These are phyloP conservation scores for Lachnellula subtilissima DNA, from an alignment of 2,329 filamentous ascomycete species.

Conservation along the genomic window DNA sequence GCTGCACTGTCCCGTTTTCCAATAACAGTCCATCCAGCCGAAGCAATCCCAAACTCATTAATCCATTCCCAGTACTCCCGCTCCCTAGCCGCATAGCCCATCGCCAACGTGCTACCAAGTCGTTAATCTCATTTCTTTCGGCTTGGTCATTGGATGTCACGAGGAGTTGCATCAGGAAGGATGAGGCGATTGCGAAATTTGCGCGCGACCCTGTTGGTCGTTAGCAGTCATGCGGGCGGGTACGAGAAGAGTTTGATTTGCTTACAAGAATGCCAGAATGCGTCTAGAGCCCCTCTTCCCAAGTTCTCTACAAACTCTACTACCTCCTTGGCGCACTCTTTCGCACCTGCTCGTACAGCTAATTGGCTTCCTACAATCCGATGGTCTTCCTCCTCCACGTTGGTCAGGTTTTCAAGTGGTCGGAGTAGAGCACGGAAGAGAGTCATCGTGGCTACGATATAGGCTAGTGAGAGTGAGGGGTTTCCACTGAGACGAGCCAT, in stretches of 20 bases:
- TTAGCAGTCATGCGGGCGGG: slow-evolving; percentile 1
- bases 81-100: slow-evolving; percentile 29
- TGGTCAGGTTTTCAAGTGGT: slow-evolving; percentile 27
- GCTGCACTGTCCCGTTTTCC: slow-evolving; percentile 19
- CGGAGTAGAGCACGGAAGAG: slow-evolving; percentile 32
- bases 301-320: slow-evolving; percentile 31
- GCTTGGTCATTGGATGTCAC: slow-evolving; percentile 25
- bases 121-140: slow-evolving; percentile 27
- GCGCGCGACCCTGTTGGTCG: slow-evolving; percentile 27
- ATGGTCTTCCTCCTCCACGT: slow-evolving; percentile 24
- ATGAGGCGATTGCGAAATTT: slow-evolving; percentile 32
- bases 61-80: slow-evolving; percentile 23
- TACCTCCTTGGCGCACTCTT: slow-evolving; percentile 30
- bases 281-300: slow-evolving; percentile 25
- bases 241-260: background rate
- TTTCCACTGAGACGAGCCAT: slow-evolving; percentile 28
- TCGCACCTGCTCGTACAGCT: slow-evolving; percentile 28
- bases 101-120: slow-evolving; percentile 27
- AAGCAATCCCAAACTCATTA: slow-evolving; percentile 30
- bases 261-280: slow-evolving; percentile 31
- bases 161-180: slow-evolving; percentile 31
- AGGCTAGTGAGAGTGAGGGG: slow-evolving; percentile 30
- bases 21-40: slow-evolving; percentile 27
- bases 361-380: slow-evolving; percentile 17
- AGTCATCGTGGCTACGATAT: slow-evolving; percentile 34